Evolutionary conservation across 2,329 filamentous ascomycete species (phyloP), one percentile per base, ranked within the genome.

Genomic region (Cryphonectria japonica): DNA sequence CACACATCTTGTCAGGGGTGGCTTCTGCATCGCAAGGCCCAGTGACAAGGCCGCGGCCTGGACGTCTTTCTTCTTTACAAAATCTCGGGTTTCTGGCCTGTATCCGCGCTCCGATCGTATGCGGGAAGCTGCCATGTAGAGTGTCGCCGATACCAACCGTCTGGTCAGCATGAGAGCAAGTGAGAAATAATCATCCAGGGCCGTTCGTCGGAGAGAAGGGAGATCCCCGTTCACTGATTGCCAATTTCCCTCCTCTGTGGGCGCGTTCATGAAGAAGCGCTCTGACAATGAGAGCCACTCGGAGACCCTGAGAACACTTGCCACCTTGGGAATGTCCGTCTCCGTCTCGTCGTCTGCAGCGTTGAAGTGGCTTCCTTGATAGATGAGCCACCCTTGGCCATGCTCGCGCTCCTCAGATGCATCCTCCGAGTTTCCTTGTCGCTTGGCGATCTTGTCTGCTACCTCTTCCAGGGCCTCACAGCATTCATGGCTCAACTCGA

Each of bases 201-300:
- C 90, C 1, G 93, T 94, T 8, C 90, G 87, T 75, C 92, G 90
- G 32, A 97, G 88, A 0, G 91, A 89, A 0, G 94, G 94, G 3
- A 83, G 83, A 69, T 88, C 85, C 32, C 60, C 67, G n/a, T 86
- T 85, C 9, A 92, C 76, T 54, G 83, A 84, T 46, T 82, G 83
- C 93, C 93, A 97, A 77, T 93, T 94, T 69, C 88, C 85, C 68
- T 89, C 87, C 16, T 84, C 81, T 59, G 87, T 82, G 2, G 83
- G 78, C 16, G 86, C 85, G 72, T 95, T 95, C 93, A 97, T 95
- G 78, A 95, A 96, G 1, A 95, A 76, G 1, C 84, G 83, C 62
- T 87, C 84, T 0, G 92, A 91, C 4, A 96, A 83, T 6, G 81
- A 79, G 4, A 95, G 80, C 88, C 92, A 93, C 13, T 81, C 84